A percentile compares a stretch with the other conserved stretches of the same genome.
Conservation (phyloP, 805 yeast species). For the Wickerhamia fluorescens region DNA sequence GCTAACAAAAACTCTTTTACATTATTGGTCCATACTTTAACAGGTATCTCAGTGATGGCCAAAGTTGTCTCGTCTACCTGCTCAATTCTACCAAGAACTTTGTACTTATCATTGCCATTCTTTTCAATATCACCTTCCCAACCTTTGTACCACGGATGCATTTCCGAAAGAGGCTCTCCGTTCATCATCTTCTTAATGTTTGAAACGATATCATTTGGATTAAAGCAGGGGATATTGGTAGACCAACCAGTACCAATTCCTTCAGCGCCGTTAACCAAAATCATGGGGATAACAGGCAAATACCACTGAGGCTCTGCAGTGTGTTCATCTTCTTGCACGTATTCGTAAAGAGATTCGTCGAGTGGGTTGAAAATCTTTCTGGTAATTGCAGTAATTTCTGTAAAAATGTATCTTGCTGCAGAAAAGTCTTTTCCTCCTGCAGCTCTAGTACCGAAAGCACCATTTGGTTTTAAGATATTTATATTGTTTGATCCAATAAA, state of each 20-base stretch:
- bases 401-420: slow-evolving; percentile 95
- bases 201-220: slow-evolving; percentile 74
- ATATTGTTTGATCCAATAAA: slow-evolving; percentile 90
- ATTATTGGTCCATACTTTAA: slow-evolving; percentile 85
- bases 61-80: slow-evolving; percentile 72
- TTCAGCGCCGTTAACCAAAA: slow-evolving; percentile 93
- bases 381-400: slow-evolving; percentile 74
- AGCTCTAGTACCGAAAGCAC: slow-evolving; percentile 94
- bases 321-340: slow-evolving; percentile 87
- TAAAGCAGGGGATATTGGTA: slow-evolving; percentile 82
- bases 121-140: slow-evolving; percentile 83
- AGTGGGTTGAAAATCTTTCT: slow-evolving; percentile 67
- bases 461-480: slow-evolving; percentile 79
- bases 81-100: slow-evolving; percentile 73
- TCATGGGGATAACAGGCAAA: slow-evolving; percentile 87
- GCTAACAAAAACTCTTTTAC: slow-evolving; percentile 78
- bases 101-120: slow-evolving; percentile 58
- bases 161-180: slow-evolving; percentile 59
- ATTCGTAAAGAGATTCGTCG: slow-evolving; percentile 72
- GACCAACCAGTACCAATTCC: slow-evolving; percentile 99
- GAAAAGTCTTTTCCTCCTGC: slow-evolving; percentile 98
- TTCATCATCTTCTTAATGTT: slow-evolving; percentile 71
- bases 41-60: slow-evolving; percentile 89
- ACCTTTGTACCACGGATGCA: slow-evolving; percentile 93
- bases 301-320: slow-evolving; percentile 96